Base-by-base conservation (phyloP, 345 rosid genomes). In the Sisymbrium irio region DNA sequence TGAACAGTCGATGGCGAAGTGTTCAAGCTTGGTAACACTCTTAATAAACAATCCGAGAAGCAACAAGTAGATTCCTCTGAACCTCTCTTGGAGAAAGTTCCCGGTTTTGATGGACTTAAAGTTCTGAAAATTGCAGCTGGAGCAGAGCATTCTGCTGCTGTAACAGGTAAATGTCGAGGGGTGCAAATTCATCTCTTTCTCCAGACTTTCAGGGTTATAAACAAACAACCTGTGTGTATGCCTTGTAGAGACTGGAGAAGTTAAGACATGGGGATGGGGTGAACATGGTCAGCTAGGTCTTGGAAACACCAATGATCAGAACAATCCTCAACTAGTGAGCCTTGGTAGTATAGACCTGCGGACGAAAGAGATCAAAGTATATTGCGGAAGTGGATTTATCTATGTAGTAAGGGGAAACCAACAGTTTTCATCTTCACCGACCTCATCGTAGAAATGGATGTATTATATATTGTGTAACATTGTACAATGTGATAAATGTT, bases 231-330 rank as follows among this genome's bases (percentile, higher is more conserved):
- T 62, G 6, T 42, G 67, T 54, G 17, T 20, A 3, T 78, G 12
- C 47, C 53, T 45, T 67, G 69, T 87, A 94, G 99, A 71, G 54
- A 88, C 71, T 61, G 89, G 92, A 75, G 75, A 36, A 20, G 71
- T 89, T 44, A 85, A 77, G 87, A 86, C 87, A 58, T 91, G 96
- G 97, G 97, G 99, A 51, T 95, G 99, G 99, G 99, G 97, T 15
- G 99, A 95, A 75, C 99, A 89, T 44, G 97, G 97, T 61, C 97
- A 95, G 78, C 92, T 95, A 73, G 97, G 97, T 6, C 69, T 86
- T 62, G 97, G 97, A 46, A 77, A 77, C 66, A 77, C 92, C 49
- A 5, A 37, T 19, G 97, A 92, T 65, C 87, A 86, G 72, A 85
- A 65, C 20, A 62, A 57, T 15, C 97, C 97, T 28, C 83, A 64